Base-by-base conservation (phyloP, 1,284 basidiomycete genomes). In the Sphagnurus paluster region DNA sequence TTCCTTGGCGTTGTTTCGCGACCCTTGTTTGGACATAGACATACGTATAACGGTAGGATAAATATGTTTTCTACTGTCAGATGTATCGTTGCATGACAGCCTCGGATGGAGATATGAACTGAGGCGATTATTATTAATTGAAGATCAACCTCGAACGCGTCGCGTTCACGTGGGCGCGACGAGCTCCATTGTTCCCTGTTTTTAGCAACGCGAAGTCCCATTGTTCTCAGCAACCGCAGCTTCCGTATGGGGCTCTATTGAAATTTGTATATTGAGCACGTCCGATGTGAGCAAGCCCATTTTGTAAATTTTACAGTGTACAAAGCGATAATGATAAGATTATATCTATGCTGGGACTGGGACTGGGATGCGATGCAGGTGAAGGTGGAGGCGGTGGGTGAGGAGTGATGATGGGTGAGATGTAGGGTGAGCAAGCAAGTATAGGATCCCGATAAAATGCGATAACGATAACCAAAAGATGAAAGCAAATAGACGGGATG, bases 381-480 rank as follows among this genome's bases (percentile, higher is more conserved):
- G n/a, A n/a, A n/a, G n/a, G n/a, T n/a, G n/a, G n/a, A n/a, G n/a
- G n/a, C n/a, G n/a, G n/a, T n/a, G 7, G 28, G 28, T 10, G 28
- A 3, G 11, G 28, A 14, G 3, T 10, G 7, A 14, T 13, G 28
- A 30, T 30, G 28, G 7, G 8, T 10, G n/a, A 8, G 30, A 33
- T 33, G 30, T n/a, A 33, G n/a, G 13, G 17, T 33, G 8, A 14
- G 39, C 45, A 29, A 38, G 19, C 2, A 16, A 3, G 30, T n/a
- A 48, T 20, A 48, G 33, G 21, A 54, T 48, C 44, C 48, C 34
- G 37, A 53, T 42, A 49, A 43, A 45, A 50, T 43, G 50, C 47
- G 50, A 59, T 50, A 55, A 52, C 42, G 43, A 57, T 49, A 54
- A 49, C 34, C 40, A 35, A 46, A 44, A 52, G 34, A 20, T 26